Evolutionary conservation across 164 flowering plant genomes (phyloP).

Genomic region (Hamamelis virginiana): DNA sequence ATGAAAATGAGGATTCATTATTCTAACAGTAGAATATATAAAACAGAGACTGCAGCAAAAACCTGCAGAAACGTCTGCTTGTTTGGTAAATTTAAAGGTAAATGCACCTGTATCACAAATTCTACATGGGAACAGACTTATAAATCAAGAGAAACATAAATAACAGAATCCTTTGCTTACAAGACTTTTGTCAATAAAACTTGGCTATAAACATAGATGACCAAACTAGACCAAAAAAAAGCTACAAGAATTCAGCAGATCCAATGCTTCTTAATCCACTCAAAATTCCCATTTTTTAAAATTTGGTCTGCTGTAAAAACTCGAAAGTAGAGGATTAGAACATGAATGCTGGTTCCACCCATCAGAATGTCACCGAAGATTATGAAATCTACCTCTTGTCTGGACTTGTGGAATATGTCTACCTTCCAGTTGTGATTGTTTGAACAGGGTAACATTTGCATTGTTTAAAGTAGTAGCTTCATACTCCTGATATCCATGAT

Average conservation of each 20-base stretch:
- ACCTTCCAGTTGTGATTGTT: constrained; percentile 2
- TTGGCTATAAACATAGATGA: not conserved
- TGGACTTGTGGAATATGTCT: constrained; percentile 2
- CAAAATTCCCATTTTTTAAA: not conserved
- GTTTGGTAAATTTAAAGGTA: constrained; percentile 4
- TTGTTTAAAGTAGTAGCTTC: not conserved
- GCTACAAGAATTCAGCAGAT: not conserved
- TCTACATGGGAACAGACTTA: not conserved
- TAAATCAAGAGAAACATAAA: not conserved
- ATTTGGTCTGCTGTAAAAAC: not conserved
- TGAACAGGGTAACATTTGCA: not conserved
- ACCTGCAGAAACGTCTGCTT: constrained; percentile 16
- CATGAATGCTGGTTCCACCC: constrained; percentile 9
- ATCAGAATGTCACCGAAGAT: constrained; percentile 20
- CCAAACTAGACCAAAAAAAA: not conserved
- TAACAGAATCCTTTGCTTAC: not conserved
- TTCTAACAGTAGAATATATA: not conserved
- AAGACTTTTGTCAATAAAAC: not conserved
- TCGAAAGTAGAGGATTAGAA: constrained; percentile 3
- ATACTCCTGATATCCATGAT: not conserved
- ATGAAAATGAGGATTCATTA: constrained; percentile 5
- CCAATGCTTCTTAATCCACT: not conserved
- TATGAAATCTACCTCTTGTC: constrained; percentile 33
- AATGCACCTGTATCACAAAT: constrained; percentile 10
- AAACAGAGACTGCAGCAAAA: constrained; percentile 11